Evolutionary conservation across 2,329 filamentous ascomycete genomes (phyloP).

Genomic region (Paraconiothyrium sp.): DNA sequence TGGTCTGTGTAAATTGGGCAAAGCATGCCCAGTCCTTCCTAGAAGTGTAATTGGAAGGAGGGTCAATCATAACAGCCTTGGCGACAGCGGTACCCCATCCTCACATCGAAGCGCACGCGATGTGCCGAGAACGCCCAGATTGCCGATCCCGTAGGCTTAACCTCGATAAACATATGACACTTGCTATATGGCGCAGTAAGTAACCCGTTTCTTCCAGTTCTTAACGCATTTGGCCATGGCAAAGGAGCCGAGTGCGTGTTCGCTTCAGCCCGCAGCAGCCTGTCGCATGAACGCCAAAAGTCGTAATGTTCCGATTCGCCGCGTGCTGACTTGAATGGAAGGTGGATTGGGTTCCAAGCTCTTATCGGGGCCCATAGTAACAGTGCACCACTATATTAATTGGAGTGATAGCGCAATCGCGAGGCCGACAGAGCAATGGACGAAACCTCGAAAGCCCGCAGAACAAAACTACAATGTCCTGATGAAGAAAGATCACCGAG

Average conservation of each 20-base stretch:
- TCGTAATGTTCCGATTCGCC: neutral
- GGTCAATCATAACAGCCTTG: slow-evolving; percentile 40
- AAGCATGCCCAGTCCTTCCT: slow-evolving; percentile 36
- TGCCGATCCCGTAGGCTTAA: slow-evolving; percentile 27
- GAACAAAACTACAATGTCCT: neutral
- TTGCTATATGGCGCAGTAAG: slow-evolving; percentile 3
- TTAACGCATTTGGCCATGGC: neutral
- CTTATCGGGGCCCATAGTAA: slow-evolving; percentile 9
- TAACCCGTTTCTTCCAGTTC: neutral
- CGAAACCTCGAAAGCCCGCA: neutral
- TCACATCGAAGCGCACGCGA: slow-evolving; percentile 14
- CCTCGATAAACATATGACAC: slow-evolving; percentile 5
- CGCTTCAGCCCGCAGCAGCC: neutral
- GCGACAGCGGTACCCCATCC: slow-evolving; percentile 28
- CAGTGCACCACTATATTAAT: slow-evolving; percentile 20
- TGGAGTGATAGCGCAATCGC: slow-evolving; percentile 27
- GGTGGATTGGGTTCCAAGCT: slow-evolving; percentile 1
- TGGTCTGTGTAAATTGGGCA: slow-evolving; percentile 44
- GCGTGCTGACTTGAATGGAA: slow-evolving; percentile 2
- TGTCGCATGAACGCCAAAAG: slow-evolving; percentile 1
- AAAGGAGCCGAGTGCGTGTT: neutral
- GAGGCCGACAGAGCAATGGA: slow-evolving; percentile 14
- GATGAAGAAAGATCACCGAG: slow-evolving; percentile 4
- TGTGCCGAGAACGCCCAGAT: slow-evolving; percentile 28
- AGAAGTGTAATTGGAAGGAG: slow-evolving; percentile 45